phyloP scores from a whole-genome alignment of 345 rosid genomes.

The Linum trigynum region DNA sequence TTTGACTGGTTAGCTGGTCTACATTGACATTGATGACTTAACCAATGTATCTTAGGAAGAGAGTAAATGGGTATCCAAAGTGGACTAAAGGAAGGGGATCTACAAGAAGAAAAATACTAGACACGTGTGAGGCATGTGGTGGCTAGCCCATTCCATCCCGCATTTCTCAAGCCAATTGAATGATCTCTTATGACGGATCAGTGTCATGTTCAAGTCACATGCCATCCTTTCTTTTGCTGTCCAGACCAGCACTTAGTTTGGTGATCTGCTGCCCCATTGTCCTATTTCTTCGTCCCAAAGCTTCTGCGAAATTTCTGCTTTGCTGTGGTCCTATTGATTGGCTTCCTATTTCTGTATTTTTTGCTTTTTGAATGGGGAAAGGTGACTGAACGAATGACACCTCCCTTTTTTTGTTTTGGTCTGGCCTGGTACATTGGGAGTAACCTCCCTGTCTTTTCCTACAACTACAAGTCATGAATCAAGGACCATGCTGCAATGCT shows the following conservation, averaged over 20 bases:
- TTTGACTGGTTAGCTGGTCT: too few species aligned
- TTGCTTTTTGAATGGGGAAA: neutral
- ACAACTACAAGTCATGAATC: too few species aligned
- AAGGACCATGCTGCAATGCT: too few species aligned
- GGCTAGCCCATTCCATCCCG: neutral
- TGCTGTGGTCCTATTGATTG: neutral
- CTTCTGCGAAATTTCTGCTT: too few species aligned
- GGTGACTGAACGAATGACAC: neutral
- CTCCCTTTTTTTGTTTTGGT: too few species aligned
- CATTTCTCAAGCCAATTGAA: neutral
- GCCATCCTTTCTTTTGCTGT: neutral
- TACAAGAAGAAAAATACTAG: neutral
- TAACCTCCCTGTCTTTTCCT: too few species aligned
- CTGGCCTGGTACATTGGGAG: too few species aligned
- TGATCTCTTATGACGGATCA: neutral
- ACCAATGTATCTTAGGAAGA: too few species aligned
- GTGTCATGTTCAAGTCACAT: neutral
- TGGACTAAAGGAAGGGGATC: too few species aligned
- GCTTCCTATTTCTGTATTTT: too few species aligned
- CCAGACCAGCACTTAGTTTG: neutral
- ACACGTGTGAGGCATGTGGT: neutral
- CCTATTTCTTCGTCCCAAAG: neutral
- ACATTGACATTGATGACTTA: too few species aligned
- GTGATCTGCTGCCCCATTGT: neutral
- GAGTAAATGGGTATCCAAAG: too few species aligned